Percentiles rank a stretch among this genome's conserved stretches.
Conservation (phyloP, 371 early-diverging fungal species). For the Coelomomyces lativittatus region DNA sequence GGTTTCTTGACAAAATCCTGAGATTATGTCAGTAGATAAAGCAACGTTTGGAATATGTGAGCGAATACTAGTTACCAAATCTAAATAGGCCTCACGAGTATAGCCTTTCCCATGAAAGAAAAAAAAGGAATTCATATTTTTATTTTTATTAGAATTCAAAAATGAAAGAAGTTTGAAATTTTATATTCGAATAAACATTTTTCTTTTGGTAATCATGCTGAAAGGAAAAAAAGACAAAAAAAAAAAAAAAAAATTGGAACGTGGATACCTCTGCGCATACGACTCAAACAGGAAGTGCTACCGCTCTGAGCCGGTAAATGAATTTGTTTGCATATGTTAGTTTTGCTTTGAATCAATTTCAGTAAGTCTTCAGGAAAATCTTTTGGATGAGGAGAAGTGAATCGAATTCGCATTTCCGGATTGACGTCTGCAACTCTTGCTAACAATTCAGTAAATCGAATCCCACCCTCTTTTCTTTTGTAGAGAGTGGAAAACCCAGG, state of each 20-base stretch:
- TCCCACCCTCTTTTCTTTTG: constrained; percentile 52
- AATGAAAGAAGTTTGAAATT: too few species aligned
- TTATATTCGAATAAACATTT: too few species aligned
- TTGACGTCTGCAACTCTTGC: constrained; percentile 46
- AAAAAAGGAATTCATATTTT: background rate
- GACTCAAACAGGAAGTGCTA: constrained; percentile 38
- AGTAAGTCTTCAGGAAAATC: constrained; percentile 58
- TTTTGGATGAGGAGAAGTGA: constrained; percentile 66
- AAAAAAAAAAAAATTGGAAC: background rate
- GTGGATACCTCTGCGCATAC: constrained; percentile 44
- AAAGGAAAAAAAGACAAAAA: background rate
- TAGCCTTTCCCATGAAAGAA: constrained; percentile 13
- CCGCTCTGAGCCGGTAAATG: constrained; percentile 62
- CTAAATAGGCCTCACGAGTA: constrained; percentile 50
- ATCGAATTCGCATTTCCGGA: constrained; percentile 58
- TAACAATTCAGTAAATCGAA: constrained; percentile 56
- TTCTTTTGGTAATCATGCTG: too few species aligned
- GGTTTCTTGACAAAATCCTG: constrained; percentile 66
- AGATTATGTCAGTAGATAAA: constrained; percentile 54
- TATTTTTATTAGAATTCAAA: too few species aligned
- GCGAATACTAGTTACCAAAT: constrained; percentile 45
- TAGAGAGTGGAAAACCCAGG: constrained; percentile 58
- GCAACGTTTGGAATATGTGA: constrained; percentile 49
- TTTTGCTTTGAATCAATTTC: constrained; percentile 40
- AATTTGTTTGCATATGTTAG: constrained; percentile 53